These are phyloP conservation scores for Umbilicus rupestris DNA, from an alignment of 164 flowering plant genomes.

Conservation along the genomic window DNA sequence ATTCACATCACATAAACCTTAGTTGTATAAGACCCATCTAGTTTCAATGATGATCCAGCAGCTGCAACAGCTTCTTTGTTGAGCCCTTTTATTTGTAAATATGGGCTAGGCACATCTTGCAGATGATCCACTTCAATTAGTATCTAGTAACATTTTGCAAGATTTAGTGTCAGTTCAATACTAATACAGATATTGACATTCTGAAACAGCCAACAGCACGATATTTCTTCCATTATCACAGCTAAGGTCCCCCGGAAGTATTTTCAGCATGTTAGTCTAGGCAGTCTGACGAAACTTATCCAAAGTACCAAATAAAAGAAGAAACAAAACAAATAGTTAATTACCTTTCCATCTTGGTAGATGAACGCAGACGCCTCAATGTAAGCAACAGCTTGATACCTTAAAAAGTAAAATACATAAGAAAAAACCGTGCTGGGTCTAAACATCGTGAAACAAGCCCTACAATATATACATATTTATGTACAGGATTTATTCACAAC, in stretches of 20 bases:
- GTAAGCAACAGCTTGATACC: slow-evolving; percentile 97
- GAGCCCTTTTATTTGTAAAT: slow-evolving; percentile 86
- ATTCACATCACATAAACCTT: no score
- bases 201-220: not conserved
- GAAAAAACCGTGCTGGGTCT: not conserved
- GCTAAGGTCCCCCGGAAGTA: no score
- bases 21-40: slow-evolving; percentile 95
- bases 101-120: slow-evolving; percentile 75
- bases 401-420: slow-evolving; percentile 15
- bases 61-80: slow-evolving; percentile 80
- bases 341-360: slow-evolving; percentile 96
- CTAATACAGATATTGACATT: slow-evolving; percentile 1
- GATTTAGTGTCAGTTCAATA: not conserved
- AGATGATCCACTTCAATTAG: slow-evolving; percentile 92
- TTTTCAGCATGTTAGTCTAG: not conserved
- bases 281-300: not conserved
- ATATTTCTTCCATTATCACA: no score
- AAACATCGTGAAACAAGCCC: not conserved
- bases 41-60: slow-evolving; percentile 70
- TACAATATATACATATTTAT: not conserved
- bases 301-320: not conserved
- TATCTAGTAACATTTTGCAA: slow-evolving; percentile 34
- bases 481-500: not conserved
- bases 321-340: not conserved
- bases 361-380: slow-evolving; percentile 96